Evolutionary conservation across 306 rosid species (phyloP), one percentile per base, ranked within the genome.

Genomic region (Purshia tridentata): DNA sequence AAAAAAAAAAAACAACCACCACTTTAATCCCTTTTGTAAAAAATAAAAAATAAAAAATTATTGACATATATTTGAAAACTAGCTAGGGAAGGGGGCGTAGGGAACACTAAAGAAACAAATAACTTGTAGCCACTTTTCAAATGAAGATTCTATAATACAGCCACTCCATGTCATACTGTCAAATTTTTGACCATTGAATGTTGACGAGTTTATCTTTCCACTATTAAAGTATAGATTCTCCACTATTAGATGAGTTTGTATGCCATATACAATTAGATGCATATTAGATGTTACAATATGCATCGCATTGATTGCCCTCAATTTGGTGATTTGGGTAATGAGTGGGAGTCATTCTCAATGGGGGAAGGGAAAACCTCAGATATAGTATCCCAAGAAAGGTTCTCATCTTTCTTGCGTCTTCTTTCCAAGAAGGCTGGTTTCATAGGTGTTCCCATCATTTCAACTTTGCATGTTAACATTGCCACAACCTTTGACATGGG

Each of bases 401-500:
- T 83, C 50, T 79, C 84, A 52, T 88, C 66, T 74, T 44, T 84
- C 29, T 35, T 81, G 5, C 56, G 88, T 76, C 85, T 86, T 76
- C 91, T 72, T 11, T 81, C 83, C 44, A 88, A 68, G 84, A 91
- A 91, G 6, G 68, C 62, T 3, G 96, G 92, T 69, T 81, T 88
- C 77, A 72, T 51, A 16, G 94, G 96, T 65, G 85, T 85, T 77
- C 72, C 77, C 11, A 75, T 59, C 81, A 86, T 81, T 65, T 85
- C 86, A 12, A 65, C 73, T 70, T 88, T 89, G 86, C 81, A 82
- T 74, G 96, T 86, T 77, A 88, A 76, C 85, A 87, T 70, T 67
- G 96, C 89, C 14, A 89, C 97, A 3, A 89, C 85, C 78, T 86
- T 88, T 70, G 97, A 93, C 96, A 93, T 91, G 1, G 92, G 94